These are phyloP conservation scores for Fusarium sp. DNA, from an alignment of 2,329 filamentous ascomycete genomes.

Conservation along the genomic window DNA sequence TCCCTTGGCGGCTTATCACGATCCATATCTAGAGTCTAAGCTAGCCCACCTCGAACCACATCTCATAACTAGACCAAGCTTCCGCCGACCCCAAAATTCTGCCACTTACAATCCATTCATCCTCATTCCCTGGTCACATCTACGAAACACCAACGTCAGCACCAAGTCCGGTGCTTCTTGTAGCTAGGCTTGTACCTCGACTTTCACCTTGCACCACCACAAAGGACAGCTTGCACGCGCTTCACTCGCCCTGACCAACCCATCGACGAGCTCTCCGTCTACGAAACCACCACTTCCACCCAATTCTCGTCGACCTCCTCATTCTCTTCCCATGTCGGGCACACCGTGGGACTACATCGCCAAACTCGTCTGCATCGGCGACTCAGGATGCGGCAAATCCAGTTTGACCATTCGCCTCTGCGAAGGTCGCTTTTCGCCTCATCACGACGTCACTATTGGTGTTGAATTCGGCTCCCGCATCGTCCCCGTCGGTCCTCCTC, in stretches of 20 bases:
- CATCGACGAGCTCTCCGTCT: conserved; percentile 13
- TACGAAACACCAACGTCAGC: conserved; percentile 13
- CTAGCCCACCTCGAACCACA: conserved; percentile 16
- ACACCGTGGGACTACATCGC: conserved; percentile 98
- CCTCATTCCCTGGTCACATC: conserved; percentile 11
- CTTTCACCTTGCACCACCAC: conserved; percentile 21
- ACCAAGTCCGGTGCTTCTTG: background rate
- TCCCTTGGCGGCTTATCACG: conserved; percentile 11
- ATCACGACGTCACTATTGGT: conserved; percentile 97
- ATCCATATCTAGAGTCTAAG: conserved; percentile 12
- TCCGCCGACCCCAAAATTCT: conserved; percentile 32
- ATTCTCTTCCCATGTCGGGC: conserved; percentile 64
- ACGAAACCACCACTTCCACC: conserved; percentile 16
- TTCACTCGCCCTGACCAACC: conserved; percentile 18
- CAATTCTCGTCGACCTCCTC: conserved; percentile 15
- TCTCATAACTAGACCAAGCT: conserved; percentile 27
- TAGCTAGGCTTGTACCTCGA: conserved; percentile 23
- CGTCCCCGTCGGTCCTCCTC: conserved; percentile 89
- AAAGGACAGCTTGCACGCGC: conserved; percentile 44
- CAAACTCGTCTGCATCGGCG: conserved; percentile 97
- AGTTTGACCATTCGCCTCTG: conserved; percentile 94
- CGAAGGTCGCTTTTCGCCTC: conserved; percentile 93
- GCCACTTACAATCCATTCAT: conserved; percentile 21
- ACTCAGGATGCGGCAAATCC: conserved; percentile 96
- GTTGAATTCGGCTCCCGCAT: conserved; percentile 96